phyloP scores from a whole-genome alignment of 768 basidiomycete species.

The Candolleomyces aberdarensis region DNA sequence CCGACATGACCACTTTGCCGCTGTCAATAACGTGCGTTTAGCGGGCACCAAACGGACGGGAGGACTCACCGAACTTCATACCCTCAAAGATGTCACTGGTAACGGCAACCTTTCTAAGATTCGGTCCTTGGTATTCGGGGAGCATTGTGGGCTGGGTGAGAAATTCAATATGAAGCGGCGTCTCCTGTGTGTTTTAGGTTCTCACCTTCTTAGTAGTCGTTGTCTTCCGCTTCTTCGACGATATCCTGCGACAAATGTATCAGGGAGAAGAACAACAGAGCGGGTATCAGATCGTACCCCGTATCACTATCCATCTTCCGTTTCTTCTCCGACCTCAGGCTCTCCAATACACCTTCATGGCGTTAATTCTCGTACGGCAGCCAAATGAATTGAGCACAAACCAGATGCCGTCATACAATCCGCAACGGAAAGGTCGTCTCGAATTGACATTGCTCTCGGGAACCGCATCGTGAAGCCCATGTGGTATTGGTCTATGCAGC shows the following conservation, averaged over 20 bases:
- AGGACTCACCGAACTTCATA: slow-evolving; percentile 72
- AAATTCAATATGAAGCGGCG: background rate
- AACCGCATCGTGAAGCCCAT: slow-evolving; percentile 92
- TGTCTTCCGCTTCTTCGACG: slow-evolving; percentile 62
- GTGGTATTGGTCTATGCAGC: slow-evolving; percentile 69
- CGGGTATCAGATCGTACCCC: slow-evolving; percentile 33
- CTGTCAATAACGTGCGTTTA: slow-evolving; percentile 2
- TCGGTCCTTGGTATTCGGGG: slow-evolving; percentile 64
- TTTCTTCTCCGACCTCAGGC: slow-evolving; percentile 62
- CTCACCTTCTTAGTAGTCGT: slow-evolving; percentile 44
- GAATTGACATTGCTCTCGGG: slow-evolving; percentile 77
- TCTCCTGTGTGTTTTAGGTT: background rate
- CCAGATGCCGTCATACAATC: slow-evolving; percentile 76
- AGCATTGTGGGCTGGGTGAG: slow-evolving; percentile 50
- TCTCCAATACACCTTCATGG: slow-evolving; percentile 53
- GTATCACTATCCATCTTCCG: slow-evolving; percentile 66
- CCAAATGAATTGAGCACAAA: slow-evolving; percentile 19
- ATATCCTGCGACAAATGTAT: slow-evolving; percentile 21
- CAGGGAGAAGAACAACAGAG: background rate
- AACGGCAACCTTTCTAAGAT: slow-evolving; percentile 54
- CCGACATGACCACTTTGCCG: slow-evolving; percentile 66
- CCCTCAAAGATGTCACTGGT: slow-evolving; percentile 68
- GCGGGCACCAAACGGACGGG: too few species aligned
- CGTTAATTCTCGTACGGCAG: background rate
- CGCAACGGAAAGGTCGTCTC: slow-evolving; percentile 69